Conservation (phyloP, 345 rosid species). For the Ceriops zippeliana region DNA sequence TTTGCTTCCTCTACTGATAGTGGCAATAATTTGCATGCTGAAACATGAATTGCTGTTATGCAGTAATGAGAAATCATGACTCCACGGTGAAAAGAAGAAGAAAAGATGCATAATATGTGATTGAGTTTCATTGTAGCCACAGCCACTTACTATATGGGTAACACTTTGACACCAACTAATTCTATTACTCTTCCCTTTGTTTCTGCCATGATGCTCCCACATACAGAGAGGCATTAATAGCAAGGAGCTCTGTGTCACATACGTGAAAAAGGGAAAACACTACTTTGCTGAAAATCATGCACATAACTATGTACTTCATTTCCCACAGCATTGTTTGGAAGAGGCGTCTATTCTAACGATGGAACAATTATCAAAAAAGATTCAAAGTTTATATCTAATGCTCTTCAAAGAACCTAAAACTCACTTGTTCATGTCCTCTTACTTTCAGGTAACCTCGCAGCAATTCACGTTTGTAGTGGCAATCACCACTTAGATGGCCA, state of each 20-base stretch:
- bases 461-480: constrained; percentile 82
- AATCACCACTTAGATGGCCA: constrained; percentile 86
- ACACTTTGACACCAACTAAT: neutral
- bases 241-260: neutral
- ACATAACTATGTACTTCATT: too few relatives aligned
- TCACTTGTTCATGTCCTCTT: constrained; percentile 88
- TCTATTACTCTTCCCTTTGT: neutral
- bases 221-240: neutral
- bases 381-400: neutral
- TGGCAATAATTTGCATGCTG: neutral
- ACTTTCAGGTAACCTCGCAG: constrained; percentile 70
- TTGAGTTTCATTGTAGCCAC: neutral
- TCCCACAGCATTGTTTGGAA: too few relatives aligned
- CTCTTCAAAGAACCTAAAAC: constrained; percentile 15
- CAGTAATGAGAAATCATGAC: neutral
- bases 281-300: too few relatives aligned
- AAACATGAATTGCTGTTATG: neutral
- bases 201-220: neutral
- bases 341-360: too few relatives aligned
- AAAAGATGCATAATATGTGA: neutral
- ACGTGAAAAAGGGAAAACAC: too few relatives aligned
- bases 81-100: neutral
- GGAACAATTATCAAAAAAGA: too few relatives aligned
- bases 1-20: neutral
- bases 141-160: neutral